These are phyloP conservation scores for Aspergillus tamarii DNA, from an alignment of 2,329 filamentous ascomycete genomes.

Conservation along the genomic window DNA sequence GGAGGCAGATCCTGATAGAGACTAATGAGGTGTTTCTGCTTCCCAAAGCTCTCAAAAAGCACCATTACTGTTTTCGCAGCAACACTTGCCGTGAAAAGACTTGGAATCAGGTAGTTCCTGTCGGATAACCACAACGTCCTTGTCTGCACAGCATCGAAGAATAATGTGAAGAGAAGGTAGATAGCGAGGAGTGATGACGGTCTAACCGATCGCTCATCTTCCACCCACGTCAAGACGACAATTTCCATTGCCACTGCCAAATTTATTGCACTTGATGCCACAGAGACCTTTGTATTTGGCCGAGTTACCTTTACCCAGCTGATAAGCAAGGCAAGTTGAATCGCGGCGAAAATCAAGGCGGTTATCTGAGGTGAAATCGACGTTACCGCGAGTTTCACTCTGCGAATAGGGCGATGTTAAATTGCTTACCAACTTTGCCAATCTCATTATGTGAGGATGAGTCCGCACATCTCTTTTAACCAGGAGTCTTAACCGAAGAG, in stretches of 20 bases:
- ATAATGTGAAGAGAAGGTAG: conserved; percentile 47
- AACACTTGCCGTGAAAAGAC: conserved; percentile 35
- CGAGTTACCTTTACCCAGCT: conserved; percentile 3
- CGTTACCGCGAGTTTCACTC: background rate
- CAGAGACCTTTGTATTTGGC: conserved; percentile 5
- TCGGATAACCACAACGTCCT: conserved; percentile 40
- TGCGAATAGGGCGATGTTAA: too few species aligned
- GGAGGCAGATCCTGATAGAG: too few species aligned
- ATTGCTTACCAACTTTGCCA: conserved; percentile 1
- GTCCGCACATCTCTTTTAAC: conserved; percentile 1
- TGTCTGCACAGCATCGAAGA: conserved; percentile 45
- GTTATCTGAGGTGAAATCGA: background rate
- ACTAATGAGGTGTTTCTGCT: too few species aligned
- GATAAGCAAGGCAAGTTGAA: conserved; percentile 18
- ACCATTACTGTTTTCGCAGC: too few species aligned
- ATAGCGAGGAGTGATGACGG: conserved; percentile 32
- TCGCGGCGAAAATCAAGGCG: background rate
- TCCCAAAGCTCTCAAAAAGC: too few species aligned
- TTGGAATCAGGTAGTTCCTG: conserved; percentile 27
- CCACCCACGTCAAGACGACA: conserved; percentile 15
- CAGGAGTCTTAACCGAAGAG: background rate
- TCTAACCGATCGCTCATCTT: conserved; percentile 25
- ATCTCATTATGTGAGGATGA: background rate
- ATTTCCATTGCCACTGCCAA: conserved; percentile 9
- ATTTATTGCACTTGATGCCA: conserved; percentile 10